Percentiles rank a stretch among this genome's conserved stretches.
Evolutionary conservation across 1,284 basidiomycete species (phyloP).

Genomic region (Polyporus tsugae): DNA sequence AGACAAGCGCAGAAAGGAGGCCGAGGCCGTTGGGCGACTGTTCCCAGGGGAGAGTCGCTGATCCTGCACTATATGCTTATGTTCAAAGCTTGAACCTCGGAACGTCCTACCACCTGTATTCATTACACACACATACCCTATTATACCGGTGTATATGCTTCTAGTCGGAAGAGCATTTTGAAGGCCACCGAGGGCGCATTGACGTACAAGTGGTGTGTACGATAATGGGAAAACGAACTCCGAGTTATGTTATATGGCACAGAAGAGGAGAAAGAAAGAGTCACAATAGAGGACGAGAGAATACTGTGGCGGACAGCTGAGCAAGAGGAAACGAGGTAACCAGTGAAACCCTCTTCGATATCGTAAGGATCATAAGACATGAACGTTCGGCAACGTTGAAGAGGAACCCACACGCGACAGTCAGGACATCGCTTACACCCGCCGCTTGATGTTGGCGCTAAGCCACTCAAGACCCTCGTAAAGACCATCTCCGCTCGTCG

Average conservation of each 20-base stretch:
- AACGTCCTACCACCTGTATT: background rate
- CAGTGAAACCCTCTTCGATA: conserved; percentile 39
- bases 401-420: conserved; percentile 35
- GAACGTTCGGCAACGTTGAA: conserved; percentile 47
- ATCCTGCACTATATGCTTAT: conserved; percentile 5
- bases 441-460: conserved; percentile 89
- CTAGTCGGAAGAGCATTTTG: conserved; percentile 37
- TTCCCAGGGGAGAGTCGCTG: conserved; percentile 70
- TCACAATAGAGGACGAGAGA: conserved; percentile 27
- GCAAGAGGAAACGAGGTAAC: conserved; percentile 37
- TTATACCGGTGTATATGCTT: conserved; percentile 36
- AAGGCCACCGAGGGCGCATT: conserved; percentile 28
- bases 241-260: conserved; percentile 39
- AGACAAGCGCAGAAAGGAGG: conserved; percentile 79
- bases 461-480: conserved; percentile 99
- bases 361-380: conserved; percentile 51
- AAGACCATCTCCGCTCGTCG: conserved; percentile 98
- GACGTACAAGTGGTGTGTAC: conserved; percentile 29
- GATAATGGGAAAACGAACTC: conserved; percentile 33
- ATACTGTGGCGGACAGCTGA: conserved; percentile 30
- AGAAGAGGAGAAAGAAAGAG: conserved; percentile 32
- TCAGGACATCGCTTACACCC: conserved; percentile 58
- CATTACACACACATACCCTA: conserved; percentile 17
- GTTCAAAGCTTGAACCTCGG: too few relatives aligned
- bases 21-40: conserved; percentile 76